Evolutionary conservation across 1,284 basidiomycete species (phyloP).

Genomic region (Mycosarcoma mackinlayi): DNA sequence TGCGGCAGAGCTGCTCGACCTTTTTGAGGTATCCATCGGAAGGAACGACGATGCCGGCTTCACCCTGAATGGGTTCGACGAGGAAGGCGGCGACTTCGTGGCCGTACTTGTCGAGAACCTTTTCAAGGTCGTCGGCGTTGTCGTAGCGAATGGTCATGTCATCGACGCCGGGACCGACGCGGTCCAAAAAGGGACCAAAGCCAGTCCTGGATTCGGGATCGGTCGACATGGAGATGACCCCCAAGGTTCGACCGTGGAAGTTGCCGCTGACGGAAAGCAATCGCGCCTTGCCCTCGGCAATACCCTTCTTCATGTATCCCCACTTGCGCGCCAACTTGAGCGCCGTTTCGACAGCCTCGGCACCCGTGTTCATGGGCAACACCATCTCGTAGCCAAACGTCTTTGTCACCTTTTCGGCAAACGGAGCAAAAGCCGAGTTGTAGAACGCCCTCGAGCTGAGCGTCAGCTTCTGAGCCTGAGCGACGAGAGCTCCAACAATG

Average conservation of each 20-base stretch:
- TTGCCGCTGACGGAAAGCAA: conserved; percentile 89
- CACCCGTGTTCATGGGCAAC: conserved; percentile 99
- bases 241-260: conserved; percentile 94
- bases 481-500: conserved; percentile 82
- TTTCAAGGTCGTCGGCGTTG: conserved; percentile 78
- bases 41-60: conserved; percentile 95
- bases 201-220: conserved; percentile 88
- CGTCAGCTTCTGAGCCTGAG: conserved; percentile 89
- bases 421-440: conserved; percentile 88
- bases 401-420: conserved; percentile 85
- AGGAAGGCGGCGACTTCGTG: conserved; percentile 90
- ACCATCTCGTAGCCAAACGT: conserved; percentile 79
- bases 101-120: conserved; percentile 83
- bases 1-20: conserved; percentile 85
- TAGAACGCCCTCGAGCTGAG: conserved; percentile 96
- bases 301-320: conserved; percentile 76
- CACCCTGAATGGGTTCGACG: conserved; percentile 97
- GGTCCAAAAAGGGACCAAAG: conserved; percentile 89
- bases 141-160: conserved; percentile 63
- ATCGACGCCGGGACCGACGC: conserved; percentile 78
- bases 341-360: conserved; percentile 91
- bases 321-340: conserved; percentile 71
- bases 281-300: conserved; percentile 83
- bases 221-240: conserved; percentile 93
- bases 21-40: conserved; percentile 85